Evolutionary conservation across 2,329 filamentous ascomycete species (phyloP), one percentile per base, ranked within the genome.

Genomic region (Penicillium brevicompactum): DNA sequence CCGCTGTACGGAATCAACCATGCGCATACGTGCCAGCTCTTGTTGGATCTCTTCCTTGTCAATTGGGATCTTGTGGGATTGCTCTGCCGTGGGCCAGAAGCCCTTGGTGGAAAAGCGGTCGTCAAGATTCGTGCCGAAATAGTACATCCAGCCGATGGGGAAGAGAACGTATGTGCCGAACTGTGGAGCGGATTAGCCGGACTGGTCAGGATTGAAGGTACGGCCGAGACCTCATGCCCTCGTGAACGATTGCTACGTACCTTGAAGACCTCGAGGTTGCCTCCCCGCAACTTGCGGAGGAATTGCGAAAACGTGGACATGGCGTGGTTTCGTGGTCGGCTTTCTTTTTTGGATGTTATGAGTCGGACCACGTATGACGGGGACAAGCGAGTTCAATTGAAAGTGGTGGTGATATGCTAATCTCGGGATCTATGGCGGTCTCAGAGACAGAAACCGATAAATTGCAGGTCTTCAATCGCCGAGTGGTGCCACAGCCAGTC

Each of bases 131-230:
- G 92, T 96, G 72, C 94, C 94, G 76, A 97, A 99, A 81, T 99
- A 99, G 83, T 95, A 97, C 94, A 99, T 99, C 82, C 94, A 92
- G 67, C 91, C 92, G 69, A 99, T 97, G 16, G 94, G 94, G 78
- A 99, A 99, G 84, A 97, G 88, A 80, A 99, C 88, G 80, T 99
- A 99, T 84, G 95, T 90, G 80, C 93, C 92, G 76, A 99, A 99
- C 93, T 97, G 47, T 24, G 9, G 49, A 16, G 16, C 16, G 21
- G 31, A 5, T 7, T 9, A 41, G 34, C 13, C 13, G 34, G 13
- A n/a, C 11, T 37, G 34, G 6, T n/a, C n/a, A 7, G 11, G 14
- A 7, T 2, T n/a, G 13, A 37, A n/a, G 13, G n/a, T n/a, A 7
- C 13, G 34, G 4, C n/a, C 14, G 14, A 27, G 24, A 1, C n/a